A percentile compares a stretch with the other conserved stretches of the same genome.
Evolutionary conservation across 768 basidiomycete species (phyloP).

Genomic region (Macrolepiota dolichaula): DNA sequence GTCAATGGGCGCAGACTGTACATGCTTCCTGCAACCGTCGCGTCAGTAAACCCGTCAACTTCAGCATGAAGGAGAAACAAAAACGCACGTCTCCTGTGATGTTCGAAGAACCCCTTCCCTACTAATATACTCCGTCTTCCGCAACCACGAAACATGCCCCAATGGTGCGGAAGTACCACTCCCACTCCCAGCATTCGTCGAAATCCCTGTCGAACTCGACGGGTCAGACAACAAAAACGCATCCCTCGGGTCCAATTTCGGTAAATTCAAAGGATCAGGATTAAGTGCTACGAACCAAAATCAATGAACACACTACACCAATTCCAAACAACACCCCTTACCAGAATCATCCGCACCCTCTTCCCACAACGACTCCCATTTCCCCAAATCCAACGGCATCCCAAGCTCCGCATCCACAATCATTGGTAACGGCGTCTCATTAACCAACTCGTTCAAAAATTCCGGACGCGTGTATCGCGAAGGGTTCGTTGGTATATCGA

Average conservation of each 20-base stretch:
- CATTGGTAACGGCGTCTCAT: constrained; percentile 87
- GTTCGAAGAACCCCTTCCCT: constrained; percentile 46
- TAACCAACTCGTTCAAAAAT: constrained; percentile 77
- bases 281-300: constrained; percentile 46
- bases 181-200: constrained; percentile 30
- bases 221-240: constrained; percentile 73
- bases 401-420: constrained; percentile 96
- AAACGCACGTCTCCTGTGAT: constrained; percentile 55
- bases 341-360: constrained; percentile 71
- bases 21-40: constrained; percentile 42
- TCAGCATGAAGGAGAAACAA: neutral
- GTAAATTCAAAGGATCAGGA: constrained; percentile 58
- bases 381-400: constrained; percentile 89
- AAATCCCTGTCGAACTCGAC: constrained; percentile 42
- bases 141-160: constrained; percentile 82
- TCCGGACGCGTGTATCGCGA: constrained; percentile 84
- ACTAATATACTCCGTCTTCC: constrained; percentile 89
- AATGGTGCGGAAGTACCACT: constrained; percentile 45
- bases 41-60: neutral
- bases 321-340: constrained; percentile 19
- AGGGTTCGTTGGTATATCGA: constrained; percentile 89
- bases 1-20: constrained; percentile 51
- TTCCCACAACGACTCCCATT: constrained; percentile 81
- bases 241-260: constrained; percentile 70
- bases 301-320: neutral